Evolutionary conservation across 129 eudicot genomes (phyloP).

Genomic region (Pittosporum tobira): DNA sequence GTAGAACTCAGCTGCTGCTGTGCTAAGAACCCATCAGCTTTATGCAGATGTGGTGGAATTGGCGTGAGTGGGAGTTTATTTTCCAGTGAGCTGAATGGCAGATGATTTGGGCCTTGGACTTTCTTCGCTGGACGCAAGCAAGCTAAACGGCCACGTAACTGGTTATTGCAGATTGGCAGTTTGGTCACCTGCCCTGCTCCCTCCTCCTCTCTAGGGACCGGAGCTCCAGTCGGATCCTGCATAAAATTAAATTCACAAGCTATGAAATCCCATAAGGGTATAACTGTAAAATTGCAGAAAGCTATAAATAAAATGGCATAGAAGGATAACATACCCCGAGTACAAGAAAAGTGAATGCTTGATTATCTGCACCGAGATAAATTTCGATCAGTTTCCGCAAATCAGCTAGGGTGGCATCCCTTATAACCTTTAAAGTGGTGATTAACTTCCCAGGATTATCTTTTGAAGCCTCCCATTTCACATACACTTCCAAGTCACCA

Average conservation of each 20-base stretch:
- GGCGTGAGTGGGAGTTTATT: constrained; percentile 37
- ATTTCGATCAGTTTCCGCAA: constrained; percentile 64
- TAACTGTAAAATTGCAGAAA: too few species aligned
- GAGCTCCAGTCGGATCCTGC: constrained; percentile 59
- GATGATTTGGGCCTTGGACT: constrained; percentile 13
- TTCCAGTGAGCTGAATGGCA: constrained; percentile 43
- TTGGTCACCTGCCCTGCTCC: constrained; percentile 29
- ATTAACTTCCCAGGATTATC: constrained; percentile 47
- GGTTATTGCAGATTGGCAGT: constrained; percentile 59
- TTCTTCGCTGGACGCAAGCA: constrained; percentile 39
- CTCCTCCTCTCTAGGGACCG: constrained; percentile 53
- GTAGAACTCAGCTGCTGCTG: too few species aligned
- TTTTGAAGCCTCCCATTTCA: constrained; percentile 66
- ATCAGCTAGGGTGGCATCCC: constrained; percentile 66
- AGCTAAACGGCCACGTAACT: constrained; percentile 32
- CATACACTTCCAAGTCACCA: constrained; percentile 40
- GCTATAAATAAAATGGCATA: background rate
- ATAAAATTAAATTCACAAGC: background rate
- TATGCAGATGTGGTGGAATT: too few species aligned
- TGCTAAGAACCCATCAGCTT: too few species aligned
- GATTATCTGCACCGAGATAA: constrained; percentile 48
- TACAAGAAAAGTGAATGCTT: constrained; percentile 51
- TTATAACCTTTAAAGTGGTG: too few species aligned
- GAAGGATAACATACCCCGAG: constrained; percentile 36
- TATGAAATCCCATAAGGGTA: too few species aligned